Evolutionary conservation across 1,284 basidiomycete genomes (phyloP).

Genomic region (Schizopora paradoxa): DNA sequence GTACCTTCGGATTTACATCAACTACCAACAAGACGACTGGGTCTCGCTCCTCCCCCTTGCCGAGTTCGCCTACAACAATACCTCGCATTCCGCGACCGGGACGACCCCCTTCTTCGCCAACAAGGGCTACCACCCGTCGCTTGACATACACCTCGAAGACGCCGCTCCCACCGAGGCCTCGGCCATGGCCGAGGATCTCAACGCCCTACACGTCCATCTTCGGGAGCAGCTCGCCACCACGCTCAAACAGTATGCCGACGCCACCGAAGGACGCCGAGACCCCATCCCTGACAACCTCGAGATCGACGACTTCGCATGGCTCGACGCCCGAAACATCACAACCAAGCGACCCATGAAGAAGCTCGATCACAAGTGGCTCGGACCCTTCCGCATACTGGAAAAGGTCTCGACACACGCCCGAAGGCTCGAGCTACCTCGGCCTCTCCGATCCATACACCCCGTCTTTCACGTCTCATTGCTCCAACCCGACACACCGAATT

Average conservation of each 20-base stretch:
- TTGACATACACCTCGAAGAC: background rate
- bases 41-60: constrained; percentile 20
- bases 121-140: constrained; percentile 11
- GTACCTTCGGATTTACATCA: constrained; percentile 20
- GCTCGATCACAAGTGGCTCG: constrained; percentile 14
- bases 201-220: background rate
- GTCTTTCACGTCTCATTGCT: constrained; percentile 27
- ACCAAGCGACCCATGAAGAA: constrained; percentile 23
- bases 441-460: constrained; percentile 22
- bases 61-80: constrained; percentile 23
- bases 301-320: constrained; percentile 23
- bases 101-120: constrained; percentile 25
- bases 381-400: constrained; percentile 21
- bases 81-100: constrained; percentile 20
- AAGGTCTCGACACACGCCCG: constrained; percentile 14
- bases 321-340: constrained; percentile 21
- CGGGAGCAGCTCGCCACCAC: background rate
- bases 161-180: background rate
- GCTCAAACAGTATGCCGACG: too few relatives aligned
- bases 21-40: constrained; percentile 31
- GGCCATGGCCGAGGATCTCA: background rate
- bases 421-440: constrained; percentile 20
- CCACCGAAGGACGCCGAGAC: constrained; percentile 2
- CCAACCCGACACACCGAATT: constrained; percentile 3
- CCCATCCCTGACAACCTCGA: constrained; percentile 5